phyloP scores from a whole-genome alignment of 1,284 basidiomycete genomes.

The Exobasidium cylindrosporum region DNA sequence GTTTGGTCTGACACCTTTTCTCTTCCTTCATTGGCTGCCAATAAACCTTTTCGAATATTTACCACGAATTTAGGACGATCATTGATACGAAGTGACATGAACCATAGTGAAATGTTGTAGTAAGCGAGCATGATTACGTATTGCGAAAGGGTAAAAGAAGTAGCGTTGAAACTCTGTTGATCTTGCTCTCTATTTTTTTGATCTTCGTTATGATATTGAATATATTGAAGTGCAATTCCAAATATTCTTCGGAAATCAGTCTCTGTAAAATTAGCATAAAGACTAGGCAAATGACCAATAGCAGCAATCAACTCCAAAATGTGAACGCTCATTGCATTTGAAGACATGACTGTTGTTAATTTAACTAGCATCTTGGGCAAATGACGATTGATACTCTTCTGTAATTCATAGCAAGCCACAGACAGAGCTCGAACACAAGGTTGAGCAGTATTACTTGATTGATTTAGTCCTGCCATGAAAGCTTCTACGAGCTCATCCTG shows the following conservation, averaged over 20 bases:
- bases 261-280: slow-evolving; percentile 91
- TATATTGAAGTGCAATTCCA: slow-evolving; percentile 88
- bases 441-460: slow-evolving; percentile 77
- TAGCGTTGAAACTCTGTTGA: slow-evolving; percentile 34
- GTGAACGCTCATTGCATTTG: slow-evolving; percentile 87
- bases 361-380: slow-evolving; percentile 76
- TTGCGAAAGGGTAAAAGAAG: slow-evolving; percentile 81
- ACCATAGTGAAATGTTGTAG: slow-evolving; percentile 92
- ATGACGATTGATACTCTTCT: slow-evolving; percentile 75
- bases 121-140: slow-evolving; percentile 92
- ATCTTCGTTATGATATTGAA: slow-evolving; percentile 64
- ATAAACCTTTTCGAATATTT: slow-evolving; percentile 81
- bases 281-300: slow-evolving; percentile 72
- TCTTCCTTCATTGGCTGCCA: slow-evolving; percentile 80
- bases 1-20: slow-evolving; percentile 79
- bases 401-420: slow-evolving; percentile 83
- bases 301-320: slow-evolving; percentile 90
- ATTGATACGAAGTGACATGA: slow-evolving; percentile 79
- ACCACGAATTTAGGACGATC: slow-evolving; percentile 79
- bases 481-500: slow-evolving; percentile 73
- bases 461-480: slow-evolving; percentile 72
- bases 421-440: slow-evolving; percentile 88
- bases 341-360: slow-evolving; percentile 90
- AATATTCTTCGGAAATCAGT: slow-evolving; percentile 91
- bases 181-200: slow-evolving; percentile 39